Evolutionary conservation across 306 rosid genomes (phyloP), one percentile per base, ranked within the genome.

Genomic region (Hippophae gyantsensis): DNA sequence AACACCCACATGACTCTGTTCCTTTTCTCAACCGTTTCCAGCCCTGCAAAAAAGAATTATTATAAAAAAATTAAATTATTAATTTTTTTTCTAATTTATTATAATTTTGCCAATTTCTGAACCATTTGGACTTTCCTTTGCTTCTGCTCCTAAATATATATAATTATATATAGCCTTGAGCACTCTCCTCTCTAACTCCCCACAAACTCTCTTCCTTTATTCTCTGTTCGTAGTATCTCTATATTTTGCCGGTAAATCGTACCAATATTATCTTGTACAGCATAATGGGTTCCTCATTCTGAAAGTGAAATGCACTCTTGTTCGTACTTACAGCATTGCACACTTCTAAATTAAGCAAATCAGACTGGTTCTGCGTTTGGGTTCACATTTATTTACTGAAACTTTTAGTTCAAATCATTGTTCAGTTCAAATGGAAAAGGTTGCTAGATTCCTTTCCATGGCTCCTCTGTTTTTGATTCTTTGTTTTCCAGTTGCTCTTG

Each of bases 1-100:
- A 57, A 72, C 66, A 25, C 63, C 69, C 95, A 87, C 97, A 82
- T 87, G 95, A 54, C 69, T 54, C 82, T 81, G 84, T 77, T 82
- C 82, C 38, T 74, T 66, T 73, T 70, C 72, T 52, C 70, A 58
- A 67, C 72, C 72, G 77, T 73, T 76, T 78, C 46, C 61, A 63
- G 62, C 75, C 73, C 63, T 73, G 75, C 53, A 75, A 71, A 79
- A 52, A 44, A 56, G 47, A 66, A 63, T 61, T n/a, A 3, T 32
- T 43, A 54, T 46, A 10, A 32, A 32, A 32, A 2, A 54, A 54
- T 14, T n/a, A 58, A 67, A 48, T 32, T 25, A 25, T 10, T 10
- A 3, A 62, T 11, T 42, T 42, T 48, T 13, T 38, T 8, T 4
- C 1, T 1, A 8, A 56, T 12, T 48, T 13, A 71, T 66, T 48